Conservation (phyloP, 1,284 basidiomycete species). For the Spongispora temasekensis region DNA sequence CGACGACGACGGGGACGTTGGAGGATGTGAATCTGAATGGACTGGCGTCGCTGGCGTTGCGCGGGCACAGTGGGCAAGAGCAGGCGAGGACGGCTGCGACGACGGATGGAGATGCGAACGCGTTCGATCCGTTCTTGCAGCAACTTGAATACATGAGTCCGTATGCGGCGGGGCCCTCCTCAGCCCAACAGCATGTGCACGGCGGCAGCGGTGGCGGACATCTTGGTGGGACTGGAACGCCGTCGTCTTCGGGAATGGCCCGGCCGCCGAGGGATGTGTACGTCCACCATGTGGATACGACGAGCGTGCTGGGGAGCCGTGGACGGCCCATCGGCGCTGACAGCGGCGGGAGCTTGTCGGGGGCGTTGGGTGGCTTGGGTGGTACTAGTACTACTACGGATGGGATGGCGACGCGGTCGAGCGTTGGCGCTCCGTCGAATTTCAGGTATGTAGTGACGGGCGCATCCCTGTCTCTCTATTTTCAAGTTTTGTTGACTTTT, state of each 20-base stretch:
- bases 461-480: neutral
- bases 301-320: neutral
- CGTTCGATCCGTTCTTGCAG: constrained; percentile 30
- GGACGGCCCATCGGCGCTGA: too few relatives aligned
- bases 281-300: neutral
- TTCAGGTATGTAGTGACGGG: constrained; percentile 51
- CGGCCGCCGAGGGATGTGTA: too few relatives aligned
- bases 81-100: too few relatives aligned
- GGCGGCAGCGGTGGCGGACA: too few relatives aligned
- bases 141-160: constrained; percentile 19
- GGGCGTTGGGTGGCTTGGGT: constrained; percentile 1
- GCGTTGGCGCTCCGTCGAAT: constrained; percentile 50
- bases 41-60: too few relatives aligned
- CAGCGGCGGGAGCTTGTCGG: constrained; percentile 8
- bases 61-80: too few relatives aligned
- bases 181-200: constrained; percentile 10
- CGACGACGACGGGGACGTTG: too few relatives aligned
- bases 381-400: constrained; percentile 43
- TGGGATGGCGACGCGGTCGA: constrained; percentile 62
- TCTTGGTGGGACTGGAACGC: too few relatives aligned
- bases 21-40: too few relatives aligned
- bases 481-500: neutral
- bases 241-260: neutral
- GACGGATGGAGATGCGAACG: too few relatives aligned
- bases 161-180: constrained; percentile 12